These are phyloP conservation scores for Spathaspora gorwiae DNA, from an alignment of 805 yeast species.

Conservation along the genomic window DNA sequence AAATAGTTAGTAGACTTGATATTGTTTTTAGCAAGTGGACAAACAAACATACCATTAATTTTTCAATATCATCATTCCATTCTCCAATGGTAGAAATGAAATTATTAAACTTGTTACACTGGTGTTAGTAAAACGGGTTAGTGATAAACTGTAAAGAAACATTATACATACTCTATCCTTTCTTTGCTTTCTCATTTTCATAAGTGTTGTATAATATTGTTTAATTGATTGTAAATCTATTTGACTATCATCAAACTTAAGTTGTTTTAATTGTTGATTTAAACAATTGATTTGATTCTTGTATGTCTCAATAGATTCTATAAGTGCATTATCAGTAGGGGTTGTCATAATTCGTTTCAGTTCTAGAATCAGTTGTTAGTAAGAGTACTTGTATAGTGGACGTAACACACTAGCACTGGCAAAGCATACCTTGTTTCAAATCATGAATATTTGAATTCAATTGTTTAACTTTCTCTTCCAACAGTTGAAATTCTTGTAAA, in stretches of 20 bases:
- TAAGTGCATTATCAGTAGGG: conserved; percentile 3
- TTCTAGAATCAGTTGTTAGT: background rate
- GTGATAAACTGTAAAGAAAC: background rate
- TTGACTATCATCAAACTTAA: background rate
- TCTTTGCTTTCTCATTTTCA: conserved; percentile 4
- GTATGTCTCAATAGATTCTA: background rate
- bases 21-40: background rate
- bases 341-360: conserved; percentile 1
- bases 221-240: background rate
- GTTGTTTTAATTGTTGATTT: background rate
- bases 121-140: background rate
- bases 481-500: background rate
- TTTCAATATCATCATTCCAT: background rate
- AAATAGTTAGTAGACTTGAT: background rate
- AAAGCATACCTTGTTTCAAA: background rate
- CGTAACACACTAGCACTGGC: no score
- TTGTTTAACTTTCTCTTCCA: background rate
- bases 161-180: conserved; percentile 7
- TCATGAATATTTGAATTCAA: background rate
- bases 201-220: background rate
- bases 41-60: conserved; percentile 5
- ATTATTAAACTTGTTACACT: conserved; percentile 1
- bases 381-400: no score
- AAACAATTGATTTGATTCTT: background rate
- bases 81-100: conserved; percentile 8